These are phyloP conservation scores for Teratosphaeria nubilosa DNA, from an alignment of 2,329 filamentous ascomycete genomes.

Conservation along the genomic window DNA sequence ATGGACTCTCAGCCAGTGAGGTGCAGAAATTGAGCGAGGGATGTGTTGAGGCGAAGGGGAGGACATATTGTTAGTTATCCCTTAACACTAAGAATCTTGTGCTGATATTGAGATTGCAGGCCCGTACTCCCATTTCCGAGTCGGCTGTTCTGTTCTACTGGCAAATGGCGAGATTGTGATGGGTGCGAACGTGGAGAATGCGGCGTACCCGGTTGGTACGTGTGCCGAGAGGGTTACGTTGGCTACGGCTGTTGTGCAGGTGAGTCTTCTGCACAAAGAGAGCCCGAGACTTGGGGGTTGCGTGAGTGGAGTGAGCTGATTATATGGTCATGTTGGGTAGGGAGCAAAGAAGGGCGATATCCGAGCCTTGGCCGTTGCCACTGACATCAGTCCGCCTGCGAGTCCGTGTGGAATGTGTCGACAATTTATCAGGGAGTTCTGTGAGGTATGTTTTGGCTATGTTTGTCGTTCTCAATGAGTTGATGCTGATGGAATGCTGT, in stretches of 20 bases:
- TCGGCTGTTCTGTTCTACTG: conserved; percentile 71
- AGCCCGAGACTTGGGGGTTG: too few species aligned
- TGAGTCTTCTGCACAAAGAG: conserved; percentile 10
- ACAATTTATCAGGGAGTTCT: conserved; percentile 56
- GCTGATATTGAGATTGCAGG: conserved; percentile 31
- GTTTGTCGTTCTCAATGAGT: neutral
- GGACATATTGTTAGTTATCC: conserved; percentile 60
- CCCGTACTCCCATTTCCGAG: conserved; percentile 84
- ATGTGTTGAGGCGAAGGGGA: conserved; percentile 61
- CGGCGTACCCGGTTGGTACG: conserved; percentile 83
- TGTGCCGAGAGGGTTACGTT: conserved; percentile 91
- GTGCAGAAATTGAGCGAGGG: conserved; percentile 53
- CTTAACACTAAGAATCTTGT: neutral
- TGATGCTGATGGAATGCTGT: neutral
- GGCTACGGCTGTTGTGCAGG: conserved; percentile 59
- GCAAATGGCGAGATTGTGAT: conserved; percentile 38
- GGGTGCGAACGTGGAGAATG: conserved; percentile 91
- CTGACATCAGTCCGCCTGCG: conserved; percentile 47
- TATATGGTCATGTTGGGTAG: conserved; percentile 6
- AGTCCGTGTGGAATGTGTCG: conserved; percentile 89
- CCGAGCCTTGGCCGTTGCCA: conserved; percentile 74
- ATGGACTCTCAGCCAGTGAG: conserved; percentile 51
- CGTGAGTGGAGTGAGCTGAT: neutral
- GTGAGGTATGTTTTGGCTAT: conserved; percentile 23
- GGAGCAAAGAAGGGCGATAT: conserved; percentile 43